Base-by-base conservation (phyloP, 2,329 filamentous ascomycete genomes). In the Paraphoma sp. region DNA sequence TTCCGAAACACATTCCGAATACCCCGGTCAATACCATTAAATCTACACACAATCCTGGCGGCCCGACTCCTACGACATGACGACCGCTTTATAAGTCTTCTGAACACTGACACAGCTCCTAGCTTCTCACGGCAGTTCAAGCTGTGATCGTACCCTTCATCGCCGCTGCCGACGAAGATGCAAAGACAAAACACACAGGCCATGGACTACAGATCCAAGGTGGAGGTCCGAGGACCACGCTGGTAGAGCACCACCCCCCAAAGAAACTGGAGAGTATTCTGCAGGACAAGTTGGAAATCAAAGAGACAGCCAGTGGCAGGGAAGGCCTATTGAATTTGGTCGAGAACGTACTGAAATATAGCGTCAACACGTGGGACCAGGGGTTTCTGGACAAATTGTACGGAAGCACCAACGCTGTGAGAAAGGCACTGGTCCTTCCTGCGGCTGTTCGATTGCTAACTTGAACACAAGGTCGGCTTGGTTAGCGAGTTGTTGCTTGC, bases 351-450 rank as follows among this genome's bases (percentile, higher is more conserved):
- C 82, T 98, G 42, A 83, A 86, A 62, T 93, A 96, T 77, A 95
- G 90, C 70, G 94, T 98, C 71, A 99, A 99, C 79, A 97, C 94
- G n/a, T 98, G 93, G 91, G 91, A 96, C 71, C 93, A 97, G 77
- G 94, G 94, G 10, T 99, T 98, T 78, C 79, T 98, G 71, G 93
- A 97, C 79, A 98, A 99, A 80, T 82, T 98, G 16, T 98, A 97
- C 76, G 87, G 90, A n/a, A 89, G 89, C 62, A 96, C 92, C 40
- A 95, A 95, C 71, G 89, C 94, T 42, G 88, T 89, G 71, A 57
- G 84, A 77, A 41, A 41, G 40, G 18, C 45, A 48, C 42, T 5
- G 16, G n/a, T 42, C 12, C 8, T 31, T 31, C 41, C 1, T 18
- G 4, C 16, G n/a, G 17, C 23, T 18, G 2, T 18, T 16, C 29